Base-by-base conservation (phyloP, 495 filamentous ascomycete genomes). In the Poronia punctata region DNA sequence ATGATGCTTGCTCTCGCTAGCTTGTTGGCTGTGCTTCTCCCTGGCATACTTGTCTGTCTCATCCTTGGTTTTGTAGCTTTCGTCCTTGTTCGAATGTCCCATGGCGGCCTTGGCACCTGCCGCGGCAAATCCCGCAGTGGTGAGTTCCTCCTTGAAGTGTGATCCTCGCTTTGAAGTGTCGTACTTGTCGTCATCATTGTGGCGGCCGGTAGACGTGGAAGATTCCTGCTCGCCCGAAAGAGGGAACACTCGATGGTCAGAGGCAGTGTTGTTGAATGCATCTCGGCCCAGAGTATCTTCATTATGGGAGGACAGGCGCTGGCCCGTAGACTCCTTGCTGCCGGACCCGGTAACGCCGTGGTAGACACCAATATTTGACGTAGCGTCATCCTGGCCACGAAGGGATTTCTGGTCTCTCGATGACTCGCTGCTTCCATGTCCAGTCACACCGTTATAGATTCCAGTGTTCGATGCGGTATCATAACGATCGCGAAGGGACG, bases 271-370 rank as follows among this genome's bases (percentile, higher is more conserved):
- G n/a, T n/a, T n/a, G n/a, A n/a, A n/a, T n/a, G n/a, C n/a, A n/a
- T n/a, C n/a, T n/a, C n/a, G n/a, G n/a, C n/a, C n/a, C n/a, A n/a
- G n/a, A n/a, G n/a, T n/a, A n/a, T n/a, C n/a, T n/a, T n/a, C n/a
- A 16, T 40, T 15, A 12, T 32, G 7, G 14, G 3, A 14, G 19
- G 38, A 32, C 7, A 12, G 14, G 7, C 1, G 5, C 4, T 17
- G 18, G 5, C 18, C 32, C n/a, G 38, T 40, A 8, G 26, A n/a
- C 20, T 48, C 46, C 15, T 62, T 27, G 41, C 62, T 69, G 8
- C 64, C 64, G 18, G 67, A 64, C 14, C 64, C 65, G 3, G 52
- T 53, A 5, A 69, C 61, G 0, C 56, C 56, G 40, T 67, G 67
- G 26, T 69, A 64, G 16, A 66, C 46, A 2, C 51, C 47, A 7